phyloP scores from a whole-genome alignment of 108 stramenopile species.

The Mayamaea pseudoterrestris region DNA sequence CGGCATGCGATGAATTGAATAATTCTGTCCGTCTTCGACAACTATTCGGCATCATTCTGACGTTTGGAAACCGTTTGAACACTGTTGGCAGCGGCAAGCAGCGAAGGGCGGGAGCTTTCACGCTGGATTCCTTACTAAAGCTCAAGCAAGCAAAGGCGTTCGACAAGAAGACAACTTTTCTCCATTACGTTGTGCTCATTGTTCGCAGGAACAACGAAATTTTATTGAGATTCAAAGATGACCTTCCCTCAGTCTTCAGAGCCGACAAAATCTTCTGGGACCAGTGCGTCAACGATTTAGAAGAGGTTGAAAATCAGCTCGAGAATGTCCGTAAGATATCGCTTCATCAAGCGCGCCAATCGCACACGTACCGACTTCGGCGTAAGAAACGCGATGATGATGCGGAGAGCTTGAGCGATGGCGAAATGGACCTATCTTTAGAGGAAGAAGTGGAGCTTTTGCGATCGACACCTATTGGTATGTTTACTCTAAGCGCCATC shows the following conservation, averaged over 20 bases:
- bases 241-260: slow-evolving; percentile 62
- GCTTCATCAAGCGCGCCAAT: slow-evolving; percentile 40
- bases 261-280: slow-evolving; percentile 80
- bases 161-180: slow-evolving; percentile 94
- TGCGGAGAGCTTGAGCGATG: slow-evolving; percentile 46
- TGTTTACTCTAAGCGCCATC: slow-evolving; percentile 76
- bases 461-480: slow-evolving; percentile 55
- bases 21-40: slow-evolving; percentile 68
- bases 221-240: slow-evolving; percentile 65
- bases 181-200: slow-evolving; percentile 86
- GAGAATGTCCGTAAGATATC: slow-evolving; percentile 69
- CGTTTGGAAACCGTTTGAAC: slow-evolving; percentile 87
- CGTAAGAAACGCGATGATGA: slow-evolving; percentile 28
- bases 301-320: slow-evolving; percentile 73
- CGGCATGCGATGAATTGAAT: slow-evolving; percentile 76
- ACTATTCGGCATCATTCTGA: slow-evolving; percentile 79
- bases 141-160: slow-evolving; percentile 91
- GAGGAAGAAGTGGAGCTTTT: slow-evolving; percentile 71
- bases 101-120: slow-evolving; percentile 79
- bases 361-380: slow-evolving; percentile 5
- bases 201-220: slow-evolving; percentile 74
- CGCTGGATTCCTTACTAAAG: slow-evolving; percentile 88
- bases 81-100: slow-evolving; percentile 60
- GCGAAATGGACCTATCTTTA: slow-evolving; percentile 42
- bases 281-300: slow-evolving; percentile 61